Evolutionary conservation across 1,284 basidiomycete genomes (phyloP), one percentile per base, ranked within the genome.

Genomic region (Abortiporus biennis): DNA sequence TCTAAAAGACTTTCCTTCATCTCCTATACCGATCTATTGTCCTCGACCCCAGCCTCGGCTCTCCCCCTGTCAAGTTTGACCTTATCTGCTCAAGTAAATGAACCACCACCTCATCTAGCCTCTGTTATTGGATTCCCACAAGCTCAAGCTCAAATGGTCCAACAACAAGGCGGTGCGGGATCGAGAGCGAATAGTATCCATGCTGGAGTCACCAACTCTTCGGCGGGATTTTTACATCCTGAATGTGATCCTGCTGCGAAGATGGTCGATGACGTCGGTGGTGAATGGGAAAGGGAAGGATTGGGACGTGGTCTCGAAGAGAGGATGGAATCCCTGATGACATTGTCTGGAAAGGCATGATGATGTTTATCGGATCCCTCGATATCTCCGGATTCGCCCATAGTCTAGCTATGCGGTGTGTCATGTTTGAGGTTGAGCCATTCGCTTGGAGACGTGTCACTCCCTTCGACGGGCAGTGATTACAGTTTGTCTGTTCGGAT

Each of bases 1-100:
- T n/a, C n/a, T n/a, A 80, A 90, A 54, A 78, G 85, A 1, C 73
- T 93, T 22, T 89, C 85, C 0, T 92, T 92, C 69, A 75, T 92
- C 61, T 85, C 86, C 2, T 92, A 92, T 61, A 77, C 81, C 30
- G 90, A 93, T 59, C 72, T 92, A 4, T 75, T 92, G 30, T 69
- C 82, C 0, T 85, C 82, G 0, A 80, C 85, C 0, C 90, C 90
- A 0, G 69, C 80, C 0, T 72, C 82, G 2, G 79, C 80, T 8
- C 72, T 81, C 22, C 76, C 86, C 1, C 72, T 93, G 2, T 78
- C 79, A 0, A 77, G 78, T 2, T 74, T 92, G 42, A 89, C 87
- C 0, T 76, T 72, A 0, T 69, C 74, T 1, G 71, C 72, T 0
- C 67, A 71, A 0, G 53, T 61, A 0, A 57, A 58, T 11, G 72